A percentile compares a stretch with the other conserved stretches of the same genome.
Conservation (phyloP, 805 yeast species). For the Lachancea sp. region DNA sequence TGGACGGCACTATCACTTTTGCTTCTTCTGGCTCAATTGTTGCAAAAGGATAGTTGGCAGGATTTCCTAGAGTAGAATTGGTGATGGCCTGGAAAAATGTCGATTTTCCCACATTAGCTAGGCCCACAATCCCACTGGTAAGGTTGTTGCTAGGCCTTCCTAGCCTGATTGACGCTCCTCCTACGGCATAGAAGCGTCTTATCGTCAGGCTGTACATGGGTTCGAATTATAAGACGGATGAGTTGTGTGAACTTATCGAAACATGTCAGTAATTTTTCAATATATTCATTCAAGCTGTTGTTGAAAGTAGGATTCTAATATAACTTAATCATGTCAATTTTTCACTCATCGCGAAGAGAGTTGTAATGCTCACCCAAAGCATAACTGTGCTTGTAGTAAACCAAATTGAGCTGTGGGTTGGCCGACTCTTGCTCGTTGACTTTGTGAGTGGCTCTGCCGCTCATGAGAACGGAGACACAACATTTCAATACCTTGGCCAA, state of each 20-base stretch:
- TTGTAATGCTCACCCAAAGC: slow-evolving; percentile 96
- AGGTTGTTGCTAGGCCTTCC: slow-evolving; percentile 21
- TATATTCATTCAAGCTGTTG: too few species aligned
- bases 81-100: slow-evolving; percentile 97
- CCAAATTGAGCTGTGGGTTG: slow-evolving; percentile 56
- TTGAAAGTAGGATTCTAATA: neutral
- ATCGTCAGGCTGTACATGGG: neutral
- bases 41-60: slow-evolving; percentile 97
- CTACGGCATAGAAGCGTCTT: slow-evolving; percentile 2
- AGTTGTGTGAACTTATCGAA: neutral
- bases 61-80: slow-evolving; percentile 85
- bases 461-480: slow-evolving; percentile 70
- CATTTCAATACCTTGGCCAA: slow-evolving; percentile 63
- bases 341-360: slow-evolving; percentile 51
- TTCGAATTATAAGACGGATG: too few species aligned
- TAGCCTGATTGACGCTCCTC: neutral
- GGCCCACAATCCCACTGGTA: slow-evolving; percentile 66
- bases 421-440: slow-evolving; percentile 53
- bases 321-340: neutral
- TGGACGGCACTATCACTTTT: slow-evolving; percentile 62
- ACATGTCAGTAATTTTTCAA: neutral
- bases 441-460: slow-evolving; percentile 61
- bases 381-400: slow-evolving; percentile 76
- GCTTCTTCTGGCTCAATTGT: slow-evolving; percentile 85
- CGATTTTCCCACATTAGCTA: slow-evolving; percentile 84